Evolutionary conservation across 352 stramenopile genomes (phyloP).

Genomic region (Globisporangium irregulare): DNA sequence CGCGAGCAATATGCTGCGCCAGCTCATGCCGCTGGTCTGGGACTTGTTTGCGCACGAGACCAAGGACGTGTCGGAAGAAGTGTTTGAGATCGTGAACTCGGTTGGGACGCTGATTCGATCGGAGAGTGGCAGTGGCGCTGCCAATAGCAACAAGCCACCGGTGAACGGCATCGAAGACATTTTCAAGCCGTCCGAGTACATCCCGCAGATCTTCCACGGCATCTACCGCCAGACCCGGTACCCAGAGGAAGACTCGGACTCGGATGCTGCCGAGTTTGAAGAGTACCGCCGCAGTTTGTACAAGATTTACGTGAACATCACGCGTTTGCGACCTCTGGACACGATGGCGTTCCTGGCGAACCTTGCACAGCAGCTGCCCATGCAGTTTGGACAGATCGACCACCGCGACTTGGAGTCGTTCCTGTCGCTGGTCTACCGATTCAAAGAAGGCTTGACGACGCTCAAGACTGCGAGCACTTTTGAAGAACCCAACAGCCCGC

Average conservation of each 20-base stretch:
- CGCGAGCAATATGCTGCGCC: slow-evolving; percentile 56
- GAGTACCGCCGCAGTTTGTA: slow-evolving; percentile 79
- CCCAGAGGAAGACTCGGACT: slow-evolving; percentile 66
- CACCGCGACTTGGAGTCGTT: slow-evolving; percentile 75
- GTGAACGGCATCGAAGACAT: slow-evolving; percentile 37
- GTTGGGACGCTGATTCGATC: slow-evolving; percentile 66
- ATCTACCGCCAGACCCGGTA: slow-evolving; percentile 85
- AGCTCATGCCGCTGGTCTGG: slow-evolving; percentile 82
- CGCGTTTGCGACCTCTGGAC: slow-evolving; percentile 62
- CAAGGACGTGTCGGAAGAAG: slow-evolving; percentile 83
- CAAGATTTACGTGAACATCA: slow-evolving; percentile 88
- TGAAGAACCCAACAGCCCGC: slow-evolving; percentile 58
- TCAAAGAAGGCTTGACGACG: slow-evolving; percentile 76
- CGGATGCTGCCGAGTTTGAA: slow-evolving; percentile 82
- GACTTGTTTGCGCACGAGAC: slow-evolving; percentile 77
- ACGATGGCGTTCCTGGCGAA: slow-evolving; percentile 68
- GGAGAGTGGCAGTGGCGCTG: slow-evolving; percentile 29
- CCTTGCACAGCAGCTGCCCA: slow-evolving; percentile 48
- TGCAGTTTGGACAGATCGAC: slow-evolving; percentile 52
- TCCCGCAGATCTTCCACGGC: slow-evolving; percentile 77
- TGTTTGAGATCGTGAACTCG: slow-evolving; percentile 85
- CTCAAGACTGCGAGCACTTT: slow-evolving; percentile 61
- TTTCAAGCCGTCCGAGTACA: slow-evolving; percentile 69
- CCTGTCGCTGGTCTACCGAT: slow-evolving; percentile 74
- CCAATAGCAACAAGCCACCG: slow-evolving; percentile 14